Evolutionary conservation across 2,329 filamentous ascomycete genomes (phyloP), one percentile per base, ranked within the genome.

Genomic region (Parastagonospora avenae): DNA sequence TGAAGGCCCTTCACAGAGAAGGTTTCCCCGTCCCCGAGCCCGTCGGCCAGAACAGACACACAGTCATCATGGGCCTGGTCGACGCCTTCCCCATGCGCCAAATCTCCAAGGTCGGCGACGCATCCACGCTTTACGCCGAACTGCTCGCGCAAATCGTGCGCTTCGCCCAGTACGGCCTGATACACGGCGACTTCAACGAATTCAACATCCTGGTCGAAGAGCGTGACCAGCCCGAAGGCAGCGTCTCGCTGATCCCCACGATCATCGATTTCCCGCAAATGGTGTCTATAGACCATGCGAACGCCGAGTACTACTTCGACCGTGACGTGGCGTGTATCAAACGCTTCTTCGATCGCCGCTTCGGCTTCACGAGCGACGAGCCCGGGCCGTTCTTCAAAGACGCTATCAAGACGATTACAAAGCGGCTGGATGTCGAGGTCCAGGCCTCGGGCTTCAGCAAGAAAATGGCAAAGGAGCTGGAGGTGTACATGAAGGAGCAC

Each of bases 191-290:
- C 72, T 99, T 95, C 79, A 99, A 99, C 78, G 95, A 99, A 74
- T 99, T 99, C 82, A 99, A 99, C 73, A 93, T 99, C 58, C 79
- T 99, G 30, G 87, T 99, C 71, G 91, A 94, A 70, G 93, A 97
- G 72, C 85, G 80, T 41, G 49, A 59, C 4, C 58, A 64, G 14
- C 55, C 50, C 24, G 64, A 70, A 11, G 70, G 69, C 38, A 56
- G 63, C 11, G 47, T 89, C 46, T 81, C 74, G 30, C 78, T 96
- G 24, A 85, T 85, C 6, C 94, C 94, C 1, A 85, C 97, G 46
- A 78, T 99, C 39, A 99, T 99, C 65, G 95, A 99, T 77, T 99
- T 99, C 69, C 94, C 94, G 0, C 94, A 99, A 72, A 97, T 97
- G 89, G 86, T 99, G 2, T 97, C 93, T 1, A 91, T 96, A 71